These are phyloP conservation scores for Emericellopsis cladophorae DNA, from an alignment of 2,329 filamentous ascomycete genomes.

Conservation along the genomic window DNA sequence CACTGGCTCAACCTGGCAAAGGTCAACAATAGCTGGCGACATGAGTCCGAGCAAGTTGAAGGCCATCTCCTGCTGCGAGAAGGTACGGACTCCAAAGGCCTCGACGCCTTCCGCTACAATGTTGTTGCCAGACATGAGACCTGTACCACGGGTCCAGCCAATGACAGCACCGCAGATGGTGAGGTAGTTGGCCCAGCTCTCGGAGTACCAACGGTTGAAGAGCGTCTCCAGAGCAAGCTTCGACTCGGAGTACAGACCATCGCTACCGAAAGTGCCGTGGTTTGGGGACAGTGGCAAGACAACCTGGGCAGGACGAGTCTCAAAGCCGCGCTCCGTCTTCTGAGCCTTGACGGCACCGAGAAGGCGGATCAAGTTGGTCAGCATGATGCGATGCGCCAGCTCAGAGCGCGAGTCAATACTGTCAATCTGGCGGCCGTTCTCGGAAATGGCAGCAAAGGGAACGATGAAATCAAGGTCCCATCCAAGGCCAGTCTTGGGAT, in stretches of 20 bases:
- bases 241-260: slow-evolving; percentile 95
- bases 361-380: slow-evolving; percentile 90
- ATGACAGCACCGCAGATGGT: slow-evolving; percentile 98
- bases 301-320: slow-evolving; percentile 92
- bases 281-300: slow-evolving; percentile 94
- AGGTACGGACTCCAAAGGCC: slow-evolving; percentile 91
- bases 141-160: slow-evolving; percentile 96
- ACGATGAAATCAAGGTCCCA: slow-evolving; percentile 97
- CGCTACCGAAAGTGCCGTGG: slow-evolving; percentile 95
- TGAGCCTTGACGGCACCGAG: slow-evolving; percentile 83
- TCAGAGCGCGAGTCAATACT: slow-evolving; percentile 95
- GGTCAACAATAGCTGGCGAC: slow-evolving; percentile 84
- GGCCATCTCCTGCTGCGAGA: slow-evolving; percentile 98
- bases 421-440: slow-evolving; percentile 96
- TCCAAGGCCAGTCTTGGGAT: slow-evolving; percentile 87
- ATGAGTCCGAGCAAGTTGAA: slow-evolving; percentile 96
- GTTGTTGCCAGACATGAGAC: slow-evolving; percentile 96
- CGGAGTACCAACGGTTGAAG: slow-evolving; percentile 97
- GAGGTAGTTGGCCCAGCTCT: slow-evolving; percentile 94
- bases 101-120: slow-evolving; percentile 95
- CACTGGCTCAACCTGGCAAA: slow-evolving; percentile 91
- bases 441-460: slow-evolving; percentile 93
- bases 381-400: slow-evolving; percentile 96
- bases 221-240: slow-evolving; percentile 94
- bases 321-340: slow-evolving; percentile 77